A percentile compares a stretch with the other conserved stretches of the same genome.
phyloP scores from a whole-genome alignment of 225 moss, liverwort and hornwort genomes.

The Polytrichum formosum region DNA sequence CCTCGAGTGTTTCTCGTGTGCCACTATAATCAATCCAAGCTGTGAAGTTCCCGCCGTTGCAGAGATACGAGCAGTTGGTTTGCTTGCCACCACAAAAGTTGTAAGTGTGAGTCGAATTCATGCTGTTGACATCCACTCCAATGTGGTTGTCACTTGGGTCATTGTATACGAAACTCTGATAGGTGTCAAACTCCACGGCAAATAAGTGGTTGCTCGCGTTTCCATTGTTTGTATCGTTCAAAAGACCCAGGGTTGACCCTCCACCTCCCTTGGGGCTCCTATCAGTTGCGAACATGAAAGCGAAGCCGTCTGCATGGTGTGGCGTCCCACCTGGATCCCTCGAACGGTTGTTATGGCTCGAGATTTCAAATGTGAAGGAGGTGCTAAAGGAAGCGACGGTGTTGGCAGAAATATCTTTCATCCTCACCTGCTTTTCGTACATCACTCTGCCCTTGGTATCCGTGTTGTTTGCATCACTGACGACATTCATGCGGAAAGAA shows the following conservation, averaged over 20 bases:
- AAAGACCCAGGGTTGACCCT: conserved; percentile 22
- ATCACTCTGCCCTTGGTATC: conserved; percentile 9
- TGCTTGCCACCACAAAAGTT: neutral
- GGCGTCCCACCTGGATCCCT: fast-evolving
- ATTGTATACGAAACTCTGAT: neutral
- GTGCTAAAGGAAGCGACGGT: conserved; percentile 22
- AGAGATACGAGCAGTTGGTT: neutral
- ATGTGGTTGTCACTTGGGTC: conserved; percentile 18
- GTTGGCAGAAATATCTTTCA: conserved; percentile 3
- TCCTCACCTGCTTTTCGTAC: conserved; percentile 12
- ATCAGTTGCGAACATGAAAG: conserved; percentile 28
- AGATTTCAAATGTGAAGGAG: conserved; percentile 29
- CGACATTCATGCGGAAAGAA: neutral
- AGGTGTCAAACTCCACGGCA: conserved; percentile 40
- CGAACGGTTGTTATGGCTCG: neutral
- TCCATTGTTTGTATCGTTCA: conserved; percentile 4
- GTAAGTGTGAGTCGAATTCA: neutral
- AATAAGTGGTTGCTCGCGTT: conserved; percentile 20
- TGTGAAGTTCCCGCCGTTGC: neutral
- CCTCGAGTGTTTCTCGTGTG: conserved; percentile 13
- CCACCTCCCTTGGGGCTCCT: neutral
- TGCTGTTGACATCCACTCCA: conserved; percentile 13
- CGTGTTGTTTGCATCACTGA: neutral
- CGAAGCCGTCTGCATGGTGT: conserved; percentile 30
- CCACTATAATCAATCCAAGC: conserved; percentile 36